A percentile compares a stretch with the other conserved stretches of the same genome.
These are phyloP conservation scores for Brachypodium distachyon DNA, from an alignment of 202 grass and related monocot genomes.

Conservation along the genomic window DNA sequence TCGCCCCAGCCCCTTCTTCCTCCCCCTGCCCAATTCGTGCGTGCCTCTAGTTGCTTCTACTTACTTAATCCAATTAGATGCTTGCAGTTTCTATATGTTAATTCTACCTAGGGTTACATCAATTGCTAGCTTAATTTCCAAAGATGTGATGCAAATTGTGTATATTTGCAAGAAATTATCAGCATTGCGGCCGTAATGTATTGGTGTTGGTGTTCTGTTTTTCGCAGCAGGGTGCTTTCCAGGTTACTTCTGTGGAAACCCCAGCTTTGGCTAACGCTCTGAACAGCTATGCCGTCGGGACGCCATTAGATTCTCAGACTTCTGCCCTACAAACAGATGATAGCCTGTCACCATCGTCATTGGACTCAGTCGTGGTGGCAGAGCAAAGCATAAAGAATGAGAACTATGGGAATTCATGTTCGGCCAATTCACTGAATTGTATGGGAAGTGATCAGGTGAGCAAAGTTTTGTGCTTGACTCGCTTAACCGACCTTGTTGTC, in stretches of 20 bases:
- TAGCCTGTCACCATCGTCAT: slow-evolving; percentile 72
- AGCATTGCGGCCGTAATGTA: neutral
- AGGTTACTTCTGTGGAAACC: slow-evolving; percentile 38
- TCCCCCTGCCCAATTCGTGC: slow-evolving; percentile 46
- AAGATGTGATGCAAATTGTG: neutral
- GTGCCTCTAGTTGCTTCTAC: neutral
- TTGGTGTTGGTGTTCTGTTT: neutral
- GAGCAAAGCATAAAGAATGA: slow-evolving; percentile 64
- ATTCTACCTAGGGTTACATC: neutral
- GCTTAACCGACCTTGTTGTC: neutral
- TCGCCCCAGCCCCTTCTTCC: neutral
- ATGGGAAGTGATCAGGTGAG: slow-evolving; percentile 64
- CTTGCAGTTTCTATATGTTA: neutral
- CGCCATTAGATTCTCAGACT: slow-evolving; percentile 60
- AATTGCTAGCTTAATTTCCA: neutral
- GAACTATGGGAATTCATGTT: slow-evolving; percentile 56
- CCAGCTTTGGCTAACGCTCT: slow-evolving; percentile 42
- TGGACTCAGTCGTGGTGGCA: slow-evolving; percentile 72
- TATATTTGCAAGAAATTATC: neutral
- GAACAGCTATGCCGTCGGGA: slow-evolving; percentile 49
- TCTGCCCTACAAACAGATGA: slow-evolving; percentile 70
- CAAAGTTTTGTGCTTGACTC: neutral
- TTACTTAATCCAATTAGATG: neutral
- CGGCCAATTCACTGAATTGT: slow-evolving; percentile 48
- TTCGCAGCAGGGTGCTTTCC: slow-evolving; percentile 43